Conservation (phyloP, 2,329 filamentous ascomycete species). For the Stachybotrys chartarum region DNA sequence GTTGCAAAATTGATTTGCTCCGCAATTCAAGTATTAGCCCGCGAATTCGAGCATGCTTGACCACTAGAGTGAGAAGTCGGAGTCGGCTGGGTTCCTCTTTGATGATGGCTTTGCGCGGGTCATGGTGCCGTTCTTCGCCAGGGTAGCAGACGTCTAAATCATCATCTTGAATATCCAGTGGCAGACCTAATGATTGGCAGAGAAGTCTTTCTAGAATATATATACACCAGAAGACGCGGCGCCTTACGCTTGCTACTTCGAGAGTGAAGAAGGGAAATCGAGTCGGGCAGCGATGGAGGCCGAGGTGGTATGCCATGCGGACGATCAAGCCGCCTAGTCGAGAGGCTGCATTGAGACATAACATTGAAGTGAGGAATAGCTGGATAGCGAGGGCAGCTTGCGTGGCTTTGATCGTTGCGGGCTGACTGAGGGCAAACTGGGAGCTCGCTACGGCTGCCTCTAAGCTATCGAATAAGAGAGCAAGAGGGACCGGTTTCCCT, state of each 20-base stretch:
- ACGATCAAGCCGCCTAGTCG: conserved; percentile 47
- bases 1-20: conserved; percentile 41
- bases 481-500: conserved; percentile 26
- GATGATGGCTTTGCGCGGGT: neutral
- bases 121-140: conserved; percentile 35
- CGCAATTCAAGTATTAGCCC: conserved; percentile 45
- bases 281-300: conserved; percentile 50
- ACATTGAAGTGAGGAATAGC: conserved; percentile 47
- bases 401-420: conserved; percentile 36
- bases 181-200: conserved; percentile 48
- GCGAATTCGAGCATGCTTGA: conserved; percentile 40
- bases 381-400: conserved; percentile 48
- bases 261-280: conserved; percentile 42
- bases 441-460: conserved; percentile 43
- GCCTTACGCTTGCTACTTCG: conserved; percentile 38
- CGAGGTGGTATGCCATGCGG: conserved; percentile 48
- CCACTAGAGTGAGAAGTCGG: conserved; percentile 29
- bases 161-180: conserved; percentile 47
- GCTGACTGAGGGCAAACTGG: conserved; percentile 35
- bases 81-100: conserved; percentile 18
- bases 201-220: conserved; percentile 49
- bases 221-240: conserved; percentile 49
- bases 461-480: conserved; percentile 38
- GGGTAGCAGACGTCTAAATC: conserved; percentile 53
- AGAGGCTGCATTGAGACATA: conserved; percentile 50